Base-by-base conservation (phyloP, 2,329 filamentous ascomycete genomes). In the Sphaerostilbella broomeana region DNA sequence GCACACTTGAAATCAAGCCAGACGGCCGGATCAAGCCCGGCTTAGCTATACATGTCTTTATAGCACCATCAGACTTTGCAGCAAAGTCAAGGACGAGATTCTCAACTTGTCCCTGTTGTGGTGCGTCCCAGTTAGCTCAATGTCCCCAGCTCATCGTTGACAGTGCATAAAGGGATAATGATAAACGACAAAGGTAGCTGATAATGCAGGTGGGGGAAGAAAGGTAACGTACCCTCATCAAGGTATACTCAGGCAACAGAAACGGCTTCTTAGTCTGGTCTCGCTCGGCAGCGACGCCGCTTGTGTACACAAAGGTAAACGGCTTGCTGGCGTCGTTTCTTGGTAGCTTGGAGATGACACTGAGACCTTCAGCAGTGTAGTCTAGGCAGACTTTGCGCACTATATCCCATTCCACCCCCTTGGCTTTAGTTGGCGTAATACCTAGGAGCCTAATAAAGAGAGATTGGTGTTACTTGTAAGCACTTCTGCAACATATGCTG, bases 221-320 rank as follows among this genome's bases (percentile, higher is more conserved):
- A 9, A 3, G 9, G 7, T 5, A 25, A 6, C 27, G 35, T 28
- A 44, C 42, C 13, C 42, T 35, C 38, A 44, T 29, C 10, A 44
- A 16, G 7, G 10, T 16, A 11, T 39, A 39, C 11, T 35, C 24
- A 13, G 25, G 29, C 19, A 63, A 47, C 6, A 62, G 47, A 43
- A 44, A 50, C 2, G 61, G 64, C 36, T 55, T 68, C 51, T 71
- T 66, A 10, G 49, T 60, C 15, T 58, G 66, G 32, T 76, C 72
- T 2, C 69, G 61, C 45, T 65, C 62, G 3, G 61, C 59, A 1
- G 51, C 55, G 2, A 55, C 47, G 3, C 71, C 73, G 45, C 71
- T 76, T 43, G 69, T 60, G 48, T 73, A 73, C 3, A 73, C 35
- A 42, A 73, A 74, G 2, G 63, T 63, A 22, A 73, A 56, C 0